phyloP scores from a whole-genome alignment of 2,329 filamentous ascomycete genomes.

The Ceratocystis papillata region DNA sequence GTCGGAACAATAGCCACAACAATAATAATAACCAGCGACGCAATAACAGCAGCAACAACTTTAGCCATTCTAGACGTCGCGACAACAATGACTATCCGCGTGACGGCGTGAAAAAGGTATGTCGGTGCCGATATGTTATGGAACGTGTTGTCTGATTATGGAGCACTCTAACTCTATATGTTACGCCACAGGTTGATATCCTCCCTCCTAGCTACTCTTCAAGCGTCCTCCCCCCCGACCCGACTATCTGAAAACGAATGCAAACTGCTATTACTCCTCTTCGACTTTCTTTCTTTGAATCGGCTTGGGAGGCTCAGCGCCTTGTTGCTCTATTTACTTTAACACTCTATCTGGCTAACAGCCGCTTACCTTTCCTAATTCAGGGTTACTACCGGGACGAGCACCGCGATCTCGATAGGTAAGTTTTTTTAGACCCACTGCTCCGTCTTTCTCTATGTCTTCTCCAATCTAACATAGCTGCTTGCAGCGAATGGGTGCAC shows the following conservation, averaged over 20 bases:
- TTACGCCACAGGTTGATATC: conserved; percentile 20
- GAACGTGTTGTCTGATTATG: neutral
- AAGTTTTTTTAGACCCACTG: conserved; percentile 29
- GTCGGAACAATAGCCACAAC: conserved; percentile 17
- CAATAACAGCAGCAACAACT: conserved; percentile 13
- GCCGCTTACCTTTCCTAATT: conserved; percentile 33
- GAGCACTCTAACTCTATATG: neutral
- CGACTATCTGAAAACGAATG: conserved; percentile 11
- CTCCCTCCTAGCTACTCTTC: conserved; percentile 17
- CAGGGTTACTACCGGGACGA: conserved; percentile 50
- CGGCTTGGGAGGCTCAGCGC: conserved; percentile 5
- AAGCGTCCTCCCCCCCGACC: conserved; percentile 1
- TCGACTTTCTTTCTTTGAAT: conserved; percentile 14
- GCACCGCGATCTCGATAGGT: conserved; percentile 60
- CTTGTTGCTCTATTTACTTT: conserved; percentile 13
- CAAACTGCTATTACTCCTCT: conserved; percentile 1
- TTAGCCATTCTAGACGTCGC: conserved; percentile 19
- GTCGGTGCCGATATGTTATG: conserved; percentile 17
- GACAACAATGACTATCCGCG: conserved; percentile 24
- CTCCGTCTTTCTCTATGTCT: neutral
- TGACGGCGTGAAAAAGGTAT: conserved; percentile 73
- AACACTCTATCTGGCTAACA: conserved; percentile 17
- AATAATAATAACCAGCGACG: conserved; percentile 1
- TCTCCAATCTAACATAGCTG: neutral
- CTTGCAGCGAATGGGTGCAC: conserved; percentile 80